phyloP scores from a whole-genome alignment of 2,329 filamentous ascomycete genomes.

The Pyrenochaeta sp. region DNA sequence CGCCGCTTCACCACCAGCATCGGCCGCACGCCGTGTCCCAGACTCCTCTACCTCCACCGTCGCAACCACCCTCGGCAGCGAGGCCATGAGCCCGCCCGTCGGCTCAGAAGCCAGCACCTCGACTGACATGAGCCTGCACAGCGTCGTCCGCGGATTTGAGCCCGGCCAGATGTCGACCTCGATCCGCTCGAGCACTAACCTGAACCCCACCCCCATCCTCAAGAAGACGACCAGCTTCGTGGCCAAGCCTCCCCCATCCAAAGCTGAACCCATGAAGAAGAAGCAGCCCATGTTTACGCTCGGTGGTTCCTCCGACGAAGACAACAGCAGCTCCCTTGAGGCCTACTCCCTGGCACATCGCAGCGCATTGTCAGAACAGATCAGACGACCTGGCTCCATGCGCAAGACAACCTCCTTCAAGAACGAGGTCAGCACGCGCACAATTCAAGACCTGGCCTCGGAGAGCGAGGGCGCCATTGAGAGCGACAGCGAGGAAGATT shows the following conservation, averaged over 20 bases:
- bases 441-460: slow-evolving; percentile 64
- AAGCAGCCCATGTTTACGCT: slow-evolving; percentile 77
- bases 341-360: slow-evolving; percentile 59
- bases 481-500: slow-evolving; percentile 64
- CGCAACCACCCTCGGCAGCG: slow-evolving; percentile 51
- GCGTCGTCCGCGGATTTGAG: slow-evolving; percentile 85
- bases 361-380: slow-evolving; percentile 63
- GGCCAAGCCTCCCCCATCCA: slow-evolving; percentile 34
- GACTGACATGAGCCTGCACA: slow-evolving; percentile 68
- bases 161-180: slow-evolving; percentile 76
- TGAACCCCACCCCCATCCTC: slow-evolving; percentile 67
- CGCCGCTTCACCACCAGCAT: slow-evolving; percentile 51
- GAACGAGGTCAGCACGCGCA: slow-evolving; percentile 74
- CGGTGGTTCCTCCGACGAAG: slow-evolving; percentile 83
- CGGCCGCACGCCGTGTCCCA: slow-evolving; percentile 57
- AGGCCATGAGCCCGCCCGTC: slow-evolving; percentile 48
- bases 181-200: slow-evolving; percentile 67
- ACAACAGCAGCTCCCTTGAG: slow-evolving; percentile 79
- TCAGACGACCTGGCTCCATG: slow-evolving; percentile 53
- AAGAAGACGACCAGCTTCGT: slow-evolving; percentile 55
- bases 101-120: slow-evolving; percentile 69
- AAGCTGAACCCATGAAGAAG: slow-evolving; percentile 60
- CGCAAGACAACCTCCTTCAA: slow-evolving; percentile 87
- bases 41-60: slow-evolving; percentile 68
- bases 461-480: slow-evolving; percentile 68